Evolutionary conservation across 768 basidiomycete species (phyloP), one percentile per base, ranked within the genome.

Genomic region (Dentipellis fragilis): DNA sequence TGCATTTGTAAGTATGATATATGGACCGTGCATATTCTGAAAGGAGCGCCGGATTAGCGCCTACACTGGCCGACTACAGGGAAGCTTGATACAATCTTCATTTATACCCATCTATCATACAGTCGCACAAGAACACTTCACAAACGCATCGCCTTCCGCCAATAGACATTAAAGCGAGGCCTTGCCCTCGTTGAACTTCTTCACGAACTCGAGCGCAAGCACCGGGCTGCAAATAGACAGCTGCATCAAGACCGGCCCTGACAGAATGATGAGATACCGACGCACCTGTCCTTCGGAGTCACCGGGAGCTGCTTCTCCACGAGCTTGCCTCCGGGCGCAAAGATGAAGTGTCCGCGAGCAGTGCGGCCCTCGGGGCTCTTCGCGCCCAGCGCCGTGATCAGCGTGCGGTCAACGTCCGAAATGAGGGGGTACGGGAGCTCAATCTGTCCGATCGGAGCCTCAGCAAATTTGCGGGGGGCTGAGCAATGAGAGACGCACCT

Each of bases 331-430:
- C 91, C 93, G 68, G 89, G 88, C 62, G 83, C 89, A 62, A 97
- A 95, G 62, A 97, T 81, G 69, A 95, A 96, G 69, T 95, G 93
- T 60, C 89, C 93, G 12, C 94, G 82, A 72, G 89, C 90, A 52
- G 90, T 91, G 73, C 82, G 89, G 37, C 85, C 88, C 9, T 84
- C 84, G 37, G 80, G 80, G 0, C 59, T 53, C 49, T 60, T 58
- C 12, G 90, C 90, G 14, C 93, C 94, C 23, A 98, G 77, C 2
- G 83, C 87, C 36, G 78, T 76, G 61, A 97, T 89, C 34, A 97
- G 75, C 21, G 75, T 67, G 49, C 85, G 81, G 66, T 92, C 82
- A n/a, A 86, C 90, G 67, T 98, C 94, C 6, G 90, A 95, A 34
- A 98, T 76, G 1, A 96, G 74, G 3, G 86, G 80, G 66, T 92